Evolutionary conservation across 176 grass and related monocot genomes (phyloP).

Genomic region (Hsuehochloa calcarea): DNA sequence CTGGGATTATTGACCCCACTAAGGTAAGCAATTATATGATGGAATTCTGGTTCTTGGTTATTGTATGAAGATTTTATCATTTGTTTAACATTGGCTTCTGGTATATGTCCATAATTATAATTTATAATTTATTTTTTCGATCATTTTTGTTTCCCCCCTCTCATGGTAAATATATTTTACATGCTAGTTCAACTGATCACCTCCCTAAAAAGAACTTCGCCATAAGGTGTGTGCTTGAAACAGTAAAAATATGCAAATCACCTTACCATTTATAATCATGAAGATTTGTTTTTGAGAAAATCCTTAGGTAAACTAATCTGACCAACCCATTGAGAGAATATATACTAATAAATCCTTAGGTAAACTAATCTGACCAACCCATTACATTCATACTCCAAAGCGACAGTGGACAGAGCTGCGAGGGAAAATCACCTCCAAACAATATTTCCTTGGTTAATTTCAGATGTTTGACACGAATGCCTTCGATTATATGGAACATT

Average conservation of each 20-base stretch:
- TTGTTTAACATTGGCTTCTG: not conserved
- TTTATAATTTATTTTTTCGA: not conserved
- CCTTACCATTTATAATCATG: not conserved
- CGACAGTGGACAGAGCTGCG: not conserved
- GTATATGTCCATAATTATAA: not conserved
- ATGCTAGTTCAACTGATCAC: not conserved
- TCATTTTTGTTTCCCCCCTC: not conserved
- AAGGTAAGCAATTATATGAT: slow-evolving; percentile 33
- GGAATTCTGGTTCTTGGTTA: not conserved
- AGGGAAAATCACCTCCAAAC: not conserved
- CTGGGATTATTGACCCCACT: slow-evolving; percentile 51
- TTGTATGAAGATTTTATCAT: not conserved
- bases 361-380: no score
- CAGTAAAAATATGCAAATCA: not conserved
- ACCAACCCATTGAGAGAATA: not conserved
- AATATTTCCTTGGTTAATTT: not conserved
- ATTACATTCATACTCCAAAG: not conserved
- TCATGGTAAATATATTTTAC: not conserved
- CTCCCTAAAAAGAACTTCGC: not conserved
- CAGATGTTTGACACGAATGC: not conserved
- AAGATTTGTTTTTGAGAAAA: not conserved
- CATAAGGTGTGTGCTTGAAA: not conserved
- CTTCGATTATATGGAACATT: not conserved
- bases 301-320: not conserved
- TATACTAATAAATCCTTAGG: not conserved